phyloP scores from a whole-genome alignment of 2,329 filamentous ascomycete genomes.

The Verticillium isaacii region DNA sequence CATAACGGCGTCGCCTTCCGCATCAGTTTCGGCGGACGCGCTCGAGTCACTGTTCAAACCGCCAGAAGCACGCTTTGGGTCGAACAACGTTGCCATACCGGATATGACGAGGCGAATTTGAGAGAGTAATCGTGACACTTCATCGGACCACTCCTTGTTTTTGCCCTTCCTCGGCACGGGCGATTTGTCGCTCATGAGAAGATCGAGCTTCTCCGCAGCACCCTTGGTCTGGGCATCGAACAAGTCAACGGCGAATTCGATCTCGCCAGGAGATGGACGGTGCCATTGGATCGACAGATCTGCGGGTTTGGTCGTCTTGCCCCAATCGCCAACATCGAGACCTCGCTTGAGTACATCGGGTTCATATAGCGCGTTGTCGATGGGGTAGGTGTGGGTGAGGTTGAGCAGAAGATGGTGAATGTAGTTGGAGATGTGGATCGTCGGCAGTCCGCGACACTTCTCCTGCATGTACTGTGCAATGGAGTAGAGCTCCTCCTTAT shows the following conservation, averaged over 20 bases:
- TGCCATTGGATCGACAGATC: conserved; percentile 90
- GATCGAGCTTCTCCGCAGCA: conserved; percentile 68
- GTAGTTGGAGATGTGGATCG: conserved; percentile 95
- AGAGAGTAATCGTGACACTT: conserved; percentile 84
- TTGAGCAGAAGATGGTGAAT: conserved; percentile 95
- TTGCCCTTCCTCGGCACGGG: conserved; percentile 87
- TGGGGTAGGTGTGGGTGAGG: conserved; percentile 87
- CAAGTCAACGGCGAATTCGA: conserved; percentile 83
- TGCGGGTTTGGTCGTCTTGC: conserved; percentile 66
- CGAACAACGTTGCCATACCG: conserved; percentile 85
- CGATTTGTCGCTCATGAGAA: conserved; percentile 76
- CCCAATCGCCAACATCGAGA: conserved; percentile 78
- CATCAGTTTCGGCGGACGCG: conserved; percentile 30
- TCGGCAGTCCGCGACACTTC: conserved; percentile 87
- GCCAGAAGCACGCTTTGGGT: conserved; percentile 66
- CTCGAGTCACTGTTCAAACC: conserved; percentile 27
- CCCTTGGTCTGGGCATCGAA: conserved; percentile 79
- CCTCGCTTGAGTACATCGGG: conserved; percentile 67
- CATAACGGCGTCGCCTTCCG: conserved; percentile 44
- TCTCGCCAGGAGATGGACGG: conserved; percentile 71
- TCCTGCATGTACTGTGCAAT: conserved; percentile 96
- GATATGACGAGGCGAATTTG: conserved; percentile 85
- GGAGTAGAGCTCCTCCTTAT: conserved; percentile 83
- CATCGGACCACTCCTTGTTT: conserved; percentile 98
- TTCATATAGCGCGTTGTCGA: conserved; percentile 85